Percentiles rank a stretch among this genome's conserved stretches.
These are phyloP conservation scores for Globisporangium cederbergense DNA, from an alignment of 352 stramenopile genomes.

Conservation along the genomic window DNA sequence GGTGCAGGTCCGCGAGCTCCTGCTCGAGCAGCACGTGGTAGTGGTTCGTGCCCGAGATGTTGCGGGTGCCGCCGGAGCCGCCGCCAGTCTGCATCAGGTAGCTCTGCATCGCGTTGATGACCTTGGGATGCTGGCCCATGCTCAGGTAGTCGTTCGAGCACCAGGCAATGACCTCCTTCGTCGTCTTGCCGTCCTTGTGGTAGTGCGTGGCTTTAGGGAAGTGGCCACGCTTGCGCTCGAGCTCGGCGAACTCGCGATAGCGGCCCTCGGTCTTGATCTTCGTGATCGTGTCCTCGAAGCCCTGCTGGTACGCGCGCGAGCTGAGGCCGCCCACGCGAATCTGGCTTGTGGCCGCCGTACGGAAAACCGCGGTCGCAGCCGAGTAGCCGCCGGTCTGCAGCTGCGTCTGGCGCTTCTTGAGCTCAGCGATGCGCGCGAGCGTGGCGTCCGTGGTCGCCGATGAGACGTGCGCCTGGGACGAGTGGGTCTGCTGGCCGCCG, in stretches of 20 bases:
- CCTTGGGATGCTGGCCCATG: slow-evolving; percentile 89
- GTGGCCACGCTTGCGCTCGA: slow-evolving; percentile 82
- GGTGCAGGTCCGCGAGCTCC: slow-evolving; percentile 84
- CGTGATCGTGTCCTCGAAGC: slow-evolving; percentile 69
- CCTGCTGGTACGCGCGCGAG: slow-evolving; percentile 57
- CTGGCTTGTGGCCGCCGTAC: slow-evolving; percentile 50
- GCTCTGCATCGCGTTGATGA: slow-evolving; percentile 81
- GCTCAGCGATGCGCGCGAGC: slow-evolving; percentile 62
- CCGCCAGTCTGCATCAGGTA: slow-evolving; percentile 78
- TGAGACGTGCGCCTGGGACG: slow-evolving; percentile 61
- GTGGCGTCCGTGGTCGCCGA: slow-evolving; percentile 57
- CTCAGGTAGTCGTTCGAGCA: slow-evolving; percentile 90
- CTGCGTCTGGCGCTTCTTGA: slow-evolving; percentile 61
- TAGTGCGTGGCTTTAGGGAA: slow-evolving; percentile 83
- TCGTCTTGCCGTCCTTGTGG: slow-evolving; percentile 52
- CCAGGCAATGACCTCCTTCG: slow-evolving; percentile 87
- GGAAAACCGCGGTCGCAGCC: slow-evolving; percentile 49
- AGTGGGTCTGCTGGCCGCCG: slow-evolving; percentile 24
- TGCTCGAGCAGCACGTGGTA: slow-evolving; percentile 87
- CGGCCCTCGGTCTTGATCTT: slow-evolving; percentile 85
- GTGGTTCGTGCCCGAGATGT: slow-evolving; percentile 91
- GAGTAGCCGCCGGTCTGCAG: slow-evolving; percentile 28
- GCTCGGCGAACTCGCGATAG: slow-evolving; percentile 85
- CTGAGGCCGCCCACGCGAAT: slow-evolving; percentile 61
- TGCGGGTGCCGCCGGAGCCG: slow-evolving; percentile 83